These are phyloP conservation scores for Murraya koenigii DNA, from an alignment of 345 rosid genomes.

Conservation along the genomic window DNA sequence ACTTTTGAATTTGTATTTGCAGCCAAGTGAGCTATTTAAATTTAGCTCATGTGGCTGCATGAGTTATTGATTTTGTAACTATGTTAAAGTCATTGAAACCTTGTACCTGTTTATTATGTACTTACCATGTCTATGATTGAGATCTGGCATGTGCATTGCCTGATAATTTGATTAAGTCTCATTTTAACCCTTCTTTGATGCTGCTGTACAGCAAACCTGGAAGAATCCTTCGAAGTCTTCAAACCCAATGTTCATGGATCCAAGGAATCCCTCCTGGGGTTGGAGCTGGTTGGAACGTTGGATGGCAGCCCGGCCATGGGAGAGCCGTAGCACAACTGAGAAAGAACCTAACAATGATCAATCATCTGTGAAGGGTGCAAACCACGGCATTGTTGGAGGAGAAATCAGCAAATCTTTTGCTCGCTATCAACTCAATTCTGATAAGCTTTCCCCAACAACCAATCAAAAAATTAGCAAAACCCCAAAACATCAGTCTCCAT, in stretches of 20 bases:
- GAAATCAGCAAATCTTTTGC: slow-evolving; percentile 63
- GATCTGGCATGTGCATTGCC: neutral
- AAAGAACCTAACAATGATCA: slow-evolving; percentile 56
- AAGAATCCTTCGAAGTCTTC: slow-evolving; percentile 65
- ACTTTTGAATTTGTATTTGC: neutral
- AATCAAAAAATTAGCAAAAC: slow-evolving; percentile 52
- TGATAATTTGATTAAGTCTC: neutral
- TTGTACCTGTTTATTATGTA: neutral
- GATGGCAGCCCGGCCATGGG: slow-evolving; percentile 95
- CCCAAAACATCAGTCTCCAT: slow-evolving; percentile 48
- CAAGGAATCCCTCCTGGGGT: slow-evolving; percentile 89
- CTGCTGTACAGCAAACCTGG: slow-evolving; percentile 64
- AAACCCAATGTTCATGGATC: slow-evolving; percentile 77
- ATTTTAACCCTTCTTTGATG: slow-evolving; percentile 8
- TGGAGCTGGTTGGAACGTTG: slow-evolving; percentile 99
- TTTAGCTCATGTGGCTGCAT: neutral
- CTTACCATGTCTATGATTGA: neutral
- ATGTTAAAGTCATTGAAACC: neutral
- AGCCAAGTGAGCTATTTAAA: slow-evolving; percentile 1
- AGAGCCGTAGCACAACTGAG: slow-evolving; percentile 42
- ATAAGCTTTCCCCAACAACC: slow-evolving; percentile 59
- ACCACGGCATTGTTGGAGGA: slow-evolving; percentile 42
- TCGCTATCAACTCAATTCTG: slow-evolving; percentile 63
- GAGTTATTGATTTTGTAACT: neutral
- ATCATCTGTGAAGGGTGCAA: slow-evolving; percentile 45